Percentiles rank a stretch among this genome's conserved stretches.
phyloP scores from a whole-genome alignment of 1,284 basidiomycete species.

The Vanrija sp. region DNA sequence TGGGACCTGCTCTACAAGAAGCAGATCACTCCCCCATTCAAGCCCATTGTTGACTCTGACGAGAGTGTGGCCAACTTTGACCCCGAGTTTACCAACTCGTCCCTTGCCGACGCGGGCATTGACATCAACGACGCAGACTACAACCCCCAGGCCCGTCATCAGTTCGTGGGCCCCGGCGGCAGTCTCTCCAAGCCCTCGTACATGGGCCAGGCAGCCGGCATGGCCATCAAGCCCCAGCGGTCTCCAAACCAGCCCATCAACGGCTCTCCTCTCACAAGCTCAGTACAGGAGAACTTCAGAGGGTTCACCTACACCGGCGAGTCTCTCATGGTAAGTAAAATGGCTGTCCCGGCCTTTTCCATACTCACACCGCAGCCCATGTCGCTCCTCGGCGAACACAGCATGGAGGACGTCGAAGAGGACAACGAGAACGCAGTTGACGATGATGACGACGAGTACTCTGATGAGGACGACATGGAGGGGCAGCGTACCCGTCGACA shows the following conservation, averaged over 20 bases:
- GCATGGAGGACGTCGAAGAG: slow-evolving; percentile 47
- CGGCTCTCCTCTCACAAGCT: slow-evolving; percentile 71
- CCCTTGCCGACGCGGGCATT: slow-evolving; percentile 52
- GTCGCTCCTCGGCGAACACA: slow-evolving; percentile 49
- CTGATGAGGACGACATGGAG: slow-evolving; percentile 45
- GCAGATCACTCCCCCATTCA: slow-evolving; percentile 95
- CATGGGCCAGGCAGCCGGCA: slow-evolving; percentile 30
- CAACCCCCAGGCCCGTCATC: slow-evolving; percentile 28
- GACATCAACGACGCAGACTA: slow-evolving; percentile 56
- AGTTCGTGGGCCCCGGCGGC: slow-evolving; percentile 47
- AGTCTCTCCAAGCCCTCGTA: slow-evolving; percentile 33
- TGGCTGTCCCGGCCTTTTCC: background rate
- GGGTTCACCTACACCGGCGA: slow-evolving; percentile 87
- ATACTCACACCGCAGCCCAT: slow-evolving; percentile 28
- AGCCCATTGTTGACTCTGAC: slow-evolving; percentile 95
- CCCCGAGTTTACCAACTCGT: slow-evolving; percentile 79
- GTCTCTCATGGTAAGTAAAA: slow-evolving; percentile 56
- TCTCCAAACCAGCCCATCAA: slow-evolving; percentile 26
- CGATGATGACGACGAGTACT: slow-evolving; percentile 43
- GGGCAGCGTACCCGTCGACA: slow-evolving; percentile 43
- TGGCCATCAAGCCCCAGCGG: slow-evolving; percentile 45
- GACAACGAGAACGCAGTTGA: slow-evolving; percentile 33
- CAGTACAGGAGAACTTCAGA: slow-evolving; percentile 90
- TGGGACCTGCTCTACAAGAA: slow-evolving; percentile 82
- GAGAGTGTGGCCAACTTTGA: slow-evolving; percentile 98